Conservation (phyloP, 345 rosid genomes). For the Bruguiera gymnorhiza region DNA sequence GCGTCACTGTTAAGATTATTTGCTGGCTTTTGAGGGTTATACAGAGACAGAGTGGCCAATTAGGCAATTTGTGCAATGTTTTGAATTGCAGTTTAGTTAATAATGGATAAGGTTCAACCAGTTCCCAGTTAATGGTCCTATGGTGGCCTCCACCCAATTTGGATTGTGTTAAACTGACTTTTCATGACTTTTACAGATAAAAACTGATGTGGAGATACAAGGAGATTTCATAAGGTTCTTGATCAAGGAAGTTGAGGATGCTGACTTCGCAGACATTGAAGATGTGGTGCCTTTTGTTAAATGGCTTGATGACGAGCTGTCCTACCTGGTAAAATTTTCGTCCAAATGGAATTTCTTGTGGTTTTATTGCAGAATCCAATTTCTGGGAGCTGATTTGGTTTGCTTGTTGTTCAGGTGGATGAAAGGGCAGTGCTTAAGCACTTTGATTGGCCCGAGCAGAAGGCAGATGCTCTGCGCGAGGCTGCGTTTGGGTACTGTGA, state of each 20-base stretch:
- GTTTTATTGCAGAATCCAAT: background rate
- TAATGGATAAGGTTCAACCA: background rate
- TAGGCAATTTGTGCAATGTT: constrained; percentile 7
- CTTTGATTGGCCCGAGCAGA: constrained; percentile 92
- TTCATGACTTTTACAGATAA: constrained; percentile 49
- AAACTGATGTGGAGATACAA: constrained; percentile 92
- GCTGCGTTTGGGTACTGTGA: constrained; percentile 92
- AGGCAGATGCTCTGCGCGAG: constrained; percentile 84
- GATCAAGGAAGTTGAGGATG: constrained; percentile 84
- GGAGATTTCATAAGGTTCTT: constrained; percentile 87
- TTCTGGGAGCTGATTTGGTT: background rate
- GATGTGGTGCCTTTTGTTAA: constrained; percentile 94
- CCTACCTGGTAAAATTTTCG: constrained; percentile 53
- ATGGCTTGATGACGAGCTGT: constrained; percentile 96
- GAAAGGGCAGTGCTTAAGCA: constrained; percentile 91
- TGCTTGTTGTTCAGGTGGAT: constrained; percentile 49
- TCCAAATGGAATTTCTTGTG: background rate
- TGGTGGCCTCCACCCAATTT: background rate
- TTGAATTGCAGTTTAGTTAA: background rate
- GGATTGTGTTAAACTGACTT: background rate
- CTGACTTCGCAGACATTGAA: constrained; percentile 71
- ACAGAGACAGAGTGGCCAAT: constrained; percentile 10
- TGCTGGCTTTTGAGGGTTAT: background rate
- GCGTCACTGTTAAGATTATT: constrained; percentile 38
- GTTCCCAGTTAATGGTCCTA: background rate